Base-by-base conservation (phyloP, 2,329 filamentous ascomycete species). In the Ascosphaera apis region DNA sequence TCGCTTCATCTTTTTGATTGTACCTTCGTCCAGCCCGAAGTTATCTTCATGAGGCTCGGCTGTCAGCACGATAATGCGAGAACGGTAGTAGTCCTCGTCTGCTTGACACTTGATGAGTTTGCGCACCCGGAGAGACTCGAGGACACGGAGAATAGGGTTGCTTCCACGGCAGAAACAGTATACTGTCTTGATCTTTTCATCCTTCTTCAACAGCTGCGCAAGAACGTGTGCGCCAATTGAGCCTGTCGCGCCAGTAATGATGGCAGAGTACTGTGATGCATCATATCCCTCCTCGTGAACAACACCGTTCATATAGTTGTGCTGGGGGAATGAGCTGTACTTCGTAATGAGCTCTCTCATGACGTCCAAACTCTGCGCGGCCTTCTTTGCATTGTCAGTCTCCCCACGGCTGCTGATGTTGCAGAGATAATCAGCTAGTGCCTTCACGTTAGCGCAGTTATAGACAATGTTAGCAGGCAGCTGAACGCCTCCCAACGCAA, bases 161-260 rank as follows among this genome's bases (percentile, higher is more conserved):
- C 57, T 46, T 21, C 60, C 66, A 36, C 70, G 62, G 17, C 73
- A 58, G 3, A 75, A 57, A 47, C 70, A 72, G 46, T 67, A 65
- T 7, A 76, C 53, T n/a, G n/a, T n/a, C 30, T 54, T 59, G 3
- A 47, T 44, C 0, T 70, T 52, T 1, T 46, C 43, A 0, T 43
- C 3, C 12, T 48, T 41, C 2, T 49, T 44, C 1, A 51, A 44
- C 2, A 72, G 53, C 15, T 59, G 48, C 21, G 60, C 47, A 2
- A 70, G 57, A 1, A 74, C 54, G 42, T 75, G 70, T 0, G 67
- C 60, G 1, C 74, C 74, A 0, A 78, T 56, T 1, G 71, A 72
- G 1, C 74, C 74, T 0, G 74, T 78, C 0, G 66, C 64, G 1
- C 74, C 74, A 0, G 73, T 78, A 3, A 78, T 48, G 1, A 72